phyloP scores from a whole-genome alignment of 768 basidiomycete species.

The Lyophyllum shimeji region DNA sequence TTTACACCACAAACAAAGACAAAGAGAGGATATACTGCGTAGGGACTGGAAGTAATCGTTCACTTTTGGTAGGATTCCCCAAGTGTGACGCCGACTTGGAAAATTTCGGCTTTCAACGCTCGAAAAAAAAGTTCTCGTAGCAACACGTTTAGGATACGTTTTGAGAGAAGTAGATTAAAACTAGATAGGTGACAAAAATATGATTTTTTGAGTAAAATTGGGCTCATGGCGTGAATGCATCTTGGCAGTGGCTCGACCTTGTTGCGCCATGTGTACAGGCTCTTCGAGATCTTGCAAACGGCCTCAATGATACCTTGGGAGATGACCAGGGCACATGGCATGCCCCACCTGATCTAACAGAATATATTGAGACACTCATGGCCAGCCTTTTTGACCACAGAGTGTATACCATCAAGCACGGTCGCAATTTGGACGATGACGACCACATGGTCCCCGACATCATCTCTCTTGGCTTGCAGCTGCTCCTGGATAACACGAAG shows the following conservation, averaged over 20 bases:
- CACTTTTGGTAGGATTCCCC: not conserved
- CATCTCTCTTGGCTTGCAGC: not conserved
- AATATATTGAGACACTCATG: not conserved
- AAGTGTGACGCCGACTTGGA: not conserved
- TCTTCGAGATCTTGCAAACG: slow-evolving; percentile 17
- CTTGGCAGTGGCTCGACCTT: slow-evolving; percentile 28
- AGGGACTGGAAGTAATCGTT: not conserved
- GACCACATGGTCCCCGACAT: not conserved
- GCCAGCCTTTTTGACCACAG: not conserved
- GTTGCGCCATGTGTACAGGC: slow-evolving; percentile 24
- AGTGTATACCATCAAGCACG: not conserved
- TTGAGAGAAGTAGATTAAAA: not conserved
- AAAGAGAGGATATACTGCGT: not conserved
- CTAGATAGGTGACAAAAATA: too few relatives aligned
- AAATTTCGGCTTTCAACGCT: not conserved
- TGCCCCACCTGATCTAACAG: too few relatives aligned
- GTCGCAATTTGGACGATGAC: not conserved
- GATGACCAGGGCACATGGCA: not conserved
- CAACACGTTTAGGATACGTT: not conserved
- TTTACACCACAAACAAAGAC: not conserved
- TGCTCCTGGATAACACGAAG: not conserved
- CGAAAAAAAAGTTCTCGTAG: not conserved
- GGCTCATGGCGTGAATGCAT: slow-evolving; percentile 22
- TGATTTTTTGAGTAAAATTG: too few relatives aligned
- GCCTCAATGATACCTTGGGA: not conserved